Evolutionary conservation across 2,329 filamentous ascomycete genomes (phyloP), one percentile per base, ranked within the genome.

Genomic region (Ascochyta lentis): DNA sequence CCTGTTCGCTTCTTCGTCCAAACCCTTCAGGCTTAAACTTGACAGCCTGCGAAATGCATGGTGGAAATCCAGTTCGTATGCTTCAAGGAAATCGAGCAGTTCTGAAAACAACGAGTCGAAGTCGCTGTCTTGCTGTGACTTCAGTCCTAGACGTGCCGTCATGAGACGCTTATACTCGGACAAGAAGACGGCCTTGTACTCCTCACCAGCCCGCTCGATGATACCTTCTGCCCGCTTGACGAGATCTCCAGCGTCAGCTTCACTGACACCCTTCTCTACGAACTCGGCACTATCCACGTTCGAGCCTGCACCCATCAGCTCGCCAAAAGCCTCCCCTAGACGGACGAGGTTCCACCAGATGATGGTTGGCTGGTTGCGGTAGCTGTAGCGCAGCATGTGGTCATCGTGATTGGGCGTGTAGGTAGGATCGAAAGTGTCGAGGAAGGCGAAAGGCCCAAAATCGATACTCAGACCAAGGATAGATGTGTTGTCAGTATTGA

Each of bases 341-440:
- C 95, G 87, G 1, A 97, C 92, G 0, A 98, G 82, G 69, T 98
- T 98, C 95, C 95, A 99, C 95, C 95, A 99, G 70, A 99, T 95
- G 54, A 99, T 90, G 39, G 89, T 93, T 0, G 95, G 93, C 72
- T 99, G 95, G 73, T 96, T 96, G 64, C 89, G 88, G 80, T 98
- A 99, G 63, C 87, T 88, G 74, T 99, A 99, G 42, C 95, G 86
- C 27, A 96, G 80, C 78, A 89, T 84, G 70, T 89, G 84, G 70
- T 99, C 95, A 75, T 99, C 95, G 73, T 99, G 95, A 71, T 99
- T 99, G 1, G 95, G 95, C 0, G 95, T 99, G 75, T 98, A 99
- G 15, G 83, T 81, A 0, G 94, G 94, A 69, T 99, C 94, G 69
- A 98, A 99, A 70, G 93, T 92, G 74, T 99, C 95, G 80, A 99